Evolutionary conservation across 768 basidiomycete genomes (phyloP), one percentile per base, ranked within the genome.

Genomic region (Suillus cothurnatus): DNA sequence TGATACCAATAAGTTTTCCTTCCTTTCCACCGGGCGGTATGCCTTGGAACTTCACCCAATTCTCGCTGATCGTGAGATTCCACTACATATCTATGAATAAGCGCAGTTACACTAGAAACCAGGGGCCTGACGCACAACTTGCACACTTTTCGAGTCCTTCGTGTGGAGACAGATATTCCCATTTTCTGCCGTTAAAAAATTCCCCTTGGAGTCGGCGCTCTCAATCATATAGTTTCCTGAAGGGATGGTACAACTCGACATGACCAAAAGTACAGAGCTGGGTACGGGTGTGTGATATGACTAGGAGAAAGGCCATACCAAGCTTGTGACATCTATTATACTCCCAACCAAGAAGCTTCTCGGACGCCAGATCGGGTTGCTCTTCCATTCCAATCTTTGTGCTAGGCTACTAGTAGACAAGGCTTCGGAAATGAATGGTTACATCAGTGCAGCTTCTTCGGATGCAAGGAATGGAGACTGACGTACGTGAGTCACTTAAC

Each of bases 141-240:
- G 50, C 17, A 52, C 26, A 1, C 50, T 52, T 8, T 52, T 17
- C 8, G 50, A 8, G 50, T 52, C 28, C 31, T 52, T 19, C 17
- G 50, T 19, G 8, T 52, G 26, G 8, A 52, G 50, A 19, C 17
- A 28, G 28, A 52, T 2, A 52, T 6, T 52, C 50, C 26, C 28
- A 1, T 52, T 28, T 31, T 52, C 50, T 8, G 19, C 50, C 2
- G 26, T 52, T 17, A 52, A 19, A 52, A 52, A 52, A 4, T 19
- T 2, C 50, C 50, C 50, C 28, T 28, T 14, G 1, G 17, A 52
- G 50, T 28, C 28, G 26, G 17, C 50, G 17, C 17, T 52, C 50
- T 52, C 50, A 28, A 52, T 52, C 50, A 52, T 52, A 19, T 52
- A 52, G 26, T 52, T 52, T 52, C 28, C 50, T 52, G 28, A 28